Evolutionary conservation across 495 filamentous ascomycete species (phyloP), one percentile per base, ranked within the genome.

Genomic region (Tuber magnatum): DNA sequence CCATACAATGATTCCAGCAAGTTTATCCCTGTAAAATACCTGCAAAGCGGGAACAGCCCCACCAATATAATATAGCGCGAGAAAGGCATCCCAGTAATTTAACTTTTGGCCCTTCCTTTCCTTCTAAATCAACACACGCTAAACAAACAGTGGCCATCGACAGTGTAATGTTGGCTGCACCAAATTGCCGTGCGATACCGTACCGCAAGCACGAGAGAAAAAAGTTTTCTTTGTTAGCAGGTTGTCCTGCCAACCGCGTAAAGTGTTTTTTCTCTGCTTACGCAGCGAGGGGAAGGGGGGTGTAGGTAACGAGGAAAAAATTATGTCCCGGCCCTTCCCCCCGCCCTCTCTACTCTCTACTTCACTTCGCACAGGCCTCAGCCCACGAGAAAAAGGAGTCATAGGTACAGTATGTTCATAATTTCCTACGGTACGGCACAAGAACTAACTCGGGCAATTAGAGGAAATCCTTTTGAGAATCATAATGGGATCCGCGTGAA

Each of bases 221-320:
- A 65, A 65, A 35, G 28, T 65, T 65, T 65, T 65, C 56, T 65
- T 65, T 65, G 56, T 65, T 65, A 35, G 51, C 14, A 32, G 56
- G 56, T 65, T 65, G 56, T 65, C 56, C 56, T 20, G 56, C 56
- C 56, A 65, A 65, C 56, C 56, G 56, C 56, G 28, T 61, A 65
- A 65, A 65, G 56, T 65, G 56, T 65, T 65, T 65, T 65, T 65
- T 28, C 56, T 35, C 56, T 65, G 56, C 56, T 65, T 65, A 65
- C 56, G 28, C 56, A 18, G 28, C 7, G 28, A 18, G 14, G 28
- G 16, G 46, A n/a, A 14, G 56, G 56, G 56, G 32, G 56, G 56
- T 12, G 56, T 18, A 65, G 28, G 56, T 35, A 65, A 65, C 28
- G 5, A 35, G 35, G 56, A 65, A 65, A 35, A 65, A 35, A 35